Percentiles rank a stretch among this genome's conserved stretches.
Conservation (phyloP, 2,329 filamentous ascomycete species). For the Meredithiella fracta region DNA sequence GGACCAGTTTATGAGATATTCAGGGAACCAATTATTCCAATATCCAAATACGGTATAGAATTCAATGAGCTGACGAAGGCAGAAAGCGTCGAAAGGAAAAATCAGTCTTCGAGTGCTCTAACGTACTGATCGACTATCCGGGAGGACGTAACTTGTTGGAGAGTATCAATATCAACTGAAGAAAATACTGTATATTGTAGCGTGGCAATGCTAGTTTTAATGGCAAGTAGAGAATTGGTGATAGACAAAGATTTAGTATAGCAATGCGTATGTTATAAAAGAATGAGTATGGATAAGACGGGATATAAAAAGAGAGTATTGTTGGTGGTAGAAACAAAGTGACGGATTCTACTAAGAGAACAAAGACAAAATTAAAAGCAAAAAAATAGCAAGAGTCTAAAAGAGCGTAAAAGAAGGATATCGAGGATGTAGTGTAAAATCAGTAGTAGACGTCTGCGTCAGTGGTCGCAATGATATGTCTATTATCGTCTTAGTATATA, state of each 20-base stretch:
- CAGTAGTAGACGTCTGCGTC: not conserved
- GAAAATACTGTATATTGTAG: too few relatives aligned
- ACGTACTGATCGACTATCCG: too few relatives aligned
- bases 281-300: not conserved
- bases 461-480: not conserved
- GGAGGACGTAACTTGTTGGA: too few relatives aligned
- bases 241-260: too few relatives aligned
- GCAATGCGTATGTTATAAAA: too few relatives aligned
- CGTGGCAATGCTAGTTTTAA: too few relatives aligned
- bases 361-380: not conserved
- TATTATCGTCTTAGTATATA: constrained; percentile 1
- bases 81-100: not conserved
- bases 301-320: not conserved
- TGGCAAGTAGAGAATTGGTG: too few relatives aligned
- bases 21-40: not conserved
- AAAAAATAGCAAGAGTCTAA: not conserved
- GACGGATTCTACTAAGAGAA: not conserved
- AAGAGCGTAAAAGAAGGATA: constrained; percentile 7
- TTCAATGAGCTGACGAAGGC: not conserved
- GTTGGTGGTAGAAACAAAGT: not conserved
- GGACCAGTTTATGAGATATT: not conserved
- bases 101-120: not conserved
- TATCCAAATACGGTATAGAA: not conserved
- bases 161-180: too few relatives aligned
- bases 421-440: not conserved